Percentiles rank a stretch among this genome's conserved stretches.
Conservation (phyloP, 768 basidiomycete species). For the Cyclocybe cylindracea region DNA sequence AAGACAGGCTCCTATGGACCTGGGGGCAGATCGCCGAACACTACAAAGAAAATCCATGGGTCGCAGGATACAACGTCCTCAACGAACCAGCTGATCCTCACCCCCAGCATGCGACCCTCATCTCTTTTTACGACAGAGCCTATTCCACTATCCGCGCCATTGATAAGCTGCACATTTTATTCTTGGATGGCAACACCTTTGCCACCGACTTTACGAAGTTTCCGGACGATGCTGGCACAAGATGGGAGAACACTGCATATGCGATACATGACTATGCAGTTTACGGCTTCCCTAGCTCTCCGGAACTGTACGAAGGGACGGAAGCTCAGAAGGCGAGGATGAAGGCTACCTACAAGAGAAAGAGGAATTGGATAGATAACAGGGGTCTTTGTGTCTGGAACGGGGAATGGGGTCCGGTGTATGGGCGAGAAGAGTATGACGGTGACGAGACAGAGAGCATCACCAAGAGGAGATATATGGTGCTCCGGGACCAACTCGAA, state of each 20-base stretch:
- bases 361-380: conserved; percentile 75
- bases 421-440: conserved; percentile 63
- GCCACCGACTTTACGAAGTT: conserved; percentile 77
- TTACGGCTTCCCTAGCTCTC: conserved; percentile 72
- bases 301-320: conserved; percentile 55
- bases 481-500: conserved; percentile 70
- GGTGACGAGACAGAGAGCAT: conserved; percentile 64
- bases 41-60: conserved; percentile 76
- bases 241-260: conserved; percentile 73
- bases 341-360: conserved; percentile 61
- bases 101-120: conserved; percentile 52
- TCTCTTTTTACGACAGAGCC: conserved; percentile 67
- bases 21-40: conserved; percentile 75
- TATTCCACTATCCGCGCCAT: conserved; percentile 69
- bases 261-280: conserved; percentile 77
- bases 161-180: conserved; percentile 71
- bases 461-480: conserved; percentile 63
- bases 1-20: conserved; percentile 74
- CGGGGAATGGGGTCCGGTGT: conserved; percentile 86
- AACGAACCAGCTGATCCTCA: conserved; percentile 78
- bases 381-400: conserved; percentile 72
- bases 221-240: conserved; percentile 52
- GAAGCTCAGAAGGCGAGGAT: conserved; percentile 53
- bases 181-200: conserved; percentile 84
- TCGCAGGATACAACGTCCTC: conserved; percentile 83